Percentiles rank a stretch among this genome's conserved stretches.
These are phyloP conservation scores for Petunia axillaris DNA, from an alignment of 257 asterid species.

Conservation along the genomic window DNA sequence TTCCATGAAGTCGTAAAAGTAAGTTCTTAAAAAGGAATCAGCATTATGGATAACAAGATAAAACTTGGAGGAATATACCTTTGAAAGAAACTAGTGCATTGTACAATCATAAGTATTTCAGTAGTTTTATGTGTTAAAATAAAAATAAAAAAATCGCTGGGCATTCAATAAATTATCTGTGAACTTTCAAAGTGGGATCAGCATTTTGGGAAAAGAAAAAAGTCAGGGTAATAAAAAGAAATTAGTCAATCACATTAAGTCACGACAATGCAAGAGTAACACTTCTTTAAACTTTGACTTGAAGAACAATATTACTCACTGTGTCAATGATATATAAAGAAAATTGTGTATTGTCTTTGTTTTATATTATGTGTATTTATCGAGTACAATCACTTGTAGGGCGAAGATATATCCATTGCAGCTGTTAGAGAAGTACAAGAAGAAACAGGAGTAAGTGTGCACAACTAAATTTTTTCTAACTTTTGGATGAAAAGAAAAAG, in stretches of 20 bases:
- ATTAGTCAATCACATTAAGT: not conserved
- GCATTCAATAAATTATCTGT: too few species aligned
- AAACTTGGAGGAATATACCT: not conserved
- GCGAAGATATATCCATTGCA: slow-evolving; percentile 84
- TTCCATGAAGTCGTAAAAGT: not conserved
- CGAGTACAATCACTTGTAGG: slow-evolving; percentile 40
- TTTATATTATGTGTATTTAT: not conserved
- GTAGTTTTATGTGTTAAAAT: not conserved
- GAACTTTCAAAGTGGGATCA: not conserved
- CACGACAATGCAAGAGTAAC: too few species aligned
- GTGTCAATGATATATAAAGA: not conserved
- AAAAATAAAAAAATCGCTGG: too few species aligned
- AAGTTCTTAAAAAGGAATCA: not conserved
- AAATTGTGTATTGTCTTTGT: not conserved
- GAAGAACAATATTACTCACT: too few species aligned
- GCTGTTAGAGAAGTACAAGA: slow-evolving; percentile 94
- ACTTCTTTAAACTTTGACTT: too few species aligned
- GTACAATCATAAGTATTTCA: not conserved
- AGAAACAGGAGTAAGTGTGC: slow-evolving; percentile 87
- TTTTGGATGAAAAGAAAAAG: not conserved
- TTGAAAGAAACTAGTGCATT: not conserved
- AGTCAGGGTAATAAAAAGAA: not conserved
- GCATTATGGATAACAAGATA: not conserved
- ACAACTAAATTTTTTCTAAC: not conserved
- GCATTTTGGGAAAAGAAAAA: not conserved